phyloP scores from a whole-genome alignment of 345 rosid genomes.

The Toxicodendron radicans region DNA sequence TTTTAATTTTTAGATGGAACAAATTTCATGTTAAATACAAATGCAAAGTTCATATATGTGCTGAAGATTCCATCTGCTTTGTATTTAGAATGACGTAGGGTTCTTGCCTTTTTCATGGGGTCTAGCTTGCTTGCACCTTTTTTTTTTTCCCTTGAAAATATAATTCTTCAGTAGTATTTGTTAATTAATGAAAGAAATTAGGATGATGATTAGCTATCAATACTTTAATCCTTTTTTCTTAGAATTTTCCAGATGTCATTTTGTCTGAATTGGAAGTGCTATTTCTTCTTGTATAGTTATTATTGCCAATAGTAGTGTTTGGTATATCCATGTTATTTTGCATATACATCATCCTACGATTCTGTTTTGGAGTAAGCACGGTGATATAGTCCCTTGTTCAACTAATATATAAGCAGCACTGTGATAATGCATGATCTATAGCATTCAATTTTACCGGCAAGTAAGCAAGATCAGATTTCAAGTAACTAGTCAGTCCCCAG shows the following conservation, averaged over 20 bases:
- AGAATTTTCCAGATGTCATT: background rate
- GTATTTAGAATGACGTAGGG: slow-evolving; percentile 12
- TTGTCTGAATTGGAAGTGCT: background rate
- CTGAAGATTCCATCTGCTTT: background rate
- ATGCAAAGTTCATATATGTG: slow-evolving; percentile 5
- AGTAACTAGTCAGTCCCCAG: background rate
- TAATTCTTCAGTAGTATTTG: background rate
- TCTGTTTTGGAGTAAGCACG: background rate
- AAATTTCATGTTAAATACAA: slow-evolving; percentile 15
- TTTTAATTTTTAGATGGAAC: slow-evolving; percentile 3
- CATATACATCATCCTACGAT: background rate
- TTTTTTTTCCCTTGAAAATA: background rate
- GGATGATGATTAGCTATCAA: background rate
- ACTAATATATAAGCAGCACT: background rate
- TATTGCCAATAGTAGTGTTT: background rate
- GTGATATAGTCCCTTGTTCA: background rate
- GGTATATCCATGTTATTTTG: background rate
- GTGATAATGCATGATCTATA: background rate
- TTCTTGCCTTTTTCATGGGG: background rate
- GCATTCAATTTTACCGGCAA: background rate
- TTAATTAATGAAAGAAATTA: background rate
- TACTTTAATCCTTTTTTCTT: background rate
- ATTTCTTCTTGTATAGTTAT: background rate
- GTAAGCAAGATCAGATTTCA: background rate
- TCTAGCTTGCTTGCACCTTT: background rate